Conservation (phyloP, 805 yeast genomes). For the Metschnikowia borealis region DNA sequence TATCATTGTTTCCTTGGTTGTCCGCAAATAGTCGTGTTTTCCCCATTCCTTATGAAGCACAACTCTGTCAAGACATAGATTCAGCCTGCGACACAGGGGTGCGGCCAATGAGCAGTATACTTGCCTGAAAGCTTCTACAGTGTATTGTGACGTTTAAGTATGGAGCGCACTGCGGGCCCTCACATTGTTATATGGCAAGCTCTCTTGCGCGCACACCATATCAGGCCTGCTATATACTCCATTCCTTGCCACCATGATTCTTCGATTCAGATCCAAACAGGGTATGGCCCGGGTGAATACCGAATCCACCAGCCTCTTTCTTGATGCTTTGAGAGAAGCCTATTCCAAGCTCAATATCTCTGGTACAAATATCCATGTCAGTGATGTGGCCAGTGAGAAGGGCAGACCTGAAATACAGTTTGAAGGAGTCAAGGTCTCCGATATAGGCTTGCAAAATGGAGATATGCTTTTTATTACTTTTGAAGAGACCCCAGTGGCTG, state of each 20-base stretch:
- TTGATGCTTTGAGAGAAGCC: slow-evolving; percentile 40
- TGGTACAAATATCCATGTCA: slow-evolving; percentile 24
- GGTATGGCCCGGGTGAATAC: slow-evolving; percentile 73
- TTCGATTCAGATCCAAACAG: slow-evolving; percentile 79
- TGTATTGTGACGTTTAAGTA: not conserved
- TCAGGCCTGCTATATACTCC: not conserved
- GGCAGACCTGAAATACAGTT: slow-evolving; percentile 41
- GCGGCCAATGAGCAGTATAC: not conserved
- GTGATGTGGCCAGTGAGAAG: slow-evolving; percentile 42
- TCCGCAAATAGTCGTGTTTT: not conserved
- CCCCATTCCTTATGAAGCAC: not conserved
- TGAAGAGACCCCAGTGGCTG: slow-evolving; percentile 10
- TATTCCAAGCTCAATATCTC: slow-evolving; percentile 20
- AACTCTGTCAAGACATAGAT: not conserved
- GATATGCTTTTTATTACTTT: slow-evolving; percentile 50
- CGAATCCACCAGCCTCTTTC: slow-evolving; percentile 43
- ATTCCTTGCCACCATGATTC: slow-evolving; percentile 19
- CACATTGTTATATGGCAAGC: not conserved
- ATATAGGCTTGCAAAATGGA: slow-evolving; percentile 55
- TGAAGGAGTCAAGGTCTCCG: slow-evolving; percentile 32
- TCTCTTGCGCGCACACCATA: not conserved
- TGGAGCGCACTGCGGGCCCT: not conserved
- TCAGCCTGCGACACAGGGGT: not conserved
- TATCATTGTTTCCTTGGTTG: not conserved
- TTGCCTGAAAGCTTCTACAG: not conserved